Base-by-base conservation (phyloP, 306 rosid genomes). In the Ochetophila trinervis region DNA sequence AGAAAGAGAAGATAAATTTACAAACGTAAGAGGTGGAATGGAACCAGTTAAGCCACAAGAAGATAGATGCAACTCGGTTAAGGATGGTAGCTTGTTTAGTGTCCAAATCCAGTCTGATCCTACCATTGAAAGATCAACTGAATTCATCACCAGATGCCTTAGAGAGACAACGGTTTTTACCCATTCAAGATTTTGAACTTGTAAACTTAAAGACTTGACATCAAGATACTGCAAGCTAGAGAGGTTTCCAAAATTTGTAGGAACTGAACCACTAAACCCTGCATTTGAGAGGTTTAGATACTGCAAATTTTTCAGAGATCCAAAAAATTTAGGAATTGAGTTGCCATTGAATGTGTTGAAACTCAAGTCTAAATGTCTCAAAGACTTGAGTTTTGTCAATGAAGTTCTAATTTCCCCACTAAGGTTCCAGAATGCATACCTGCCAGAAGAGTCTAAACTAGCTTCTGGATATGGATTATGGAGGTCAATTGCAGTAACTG, bases 331-430 rank as follows among this genome's bases (percentile, higher is more conserved):
- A 54, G 78, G 81, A 45, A 82, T 63, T 27, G 32, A 1, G 40
- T 56, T 62, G n/a, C 37, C 74, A n/a, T 34, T 57, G 72, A 79
- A 82, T 5, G 78, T 34, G 79, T 77, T 85, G 45, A 23, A 74
- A 52, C 90, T 82, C 74, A 71, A 74, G 75, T 85, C 82, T 53
- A 85, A 68, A 72, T 68, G 49, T n/a, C 60, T 57, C 50, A 79
- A 45, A 3, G 85, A 82, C 67, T 66, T 20, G 9, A 79, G 81
- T 12, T 65, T 74, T 63, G 62, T 62, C 32, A 27, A 27, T 27
- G 32, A 27, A 27, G 32, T 2, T 27, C 32, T 27, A 27, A 27
- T 27, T 27, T 27, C 32, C 4, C 32, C 32, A 27, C 32, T 27
- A 2, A 27, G 32, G 32, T 4, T 27, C 32, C 2, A 27, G 32